phyloP scores from a whole-genome alignment of 306 rosid species.

The Sechiopsis laciniata region DNA sequence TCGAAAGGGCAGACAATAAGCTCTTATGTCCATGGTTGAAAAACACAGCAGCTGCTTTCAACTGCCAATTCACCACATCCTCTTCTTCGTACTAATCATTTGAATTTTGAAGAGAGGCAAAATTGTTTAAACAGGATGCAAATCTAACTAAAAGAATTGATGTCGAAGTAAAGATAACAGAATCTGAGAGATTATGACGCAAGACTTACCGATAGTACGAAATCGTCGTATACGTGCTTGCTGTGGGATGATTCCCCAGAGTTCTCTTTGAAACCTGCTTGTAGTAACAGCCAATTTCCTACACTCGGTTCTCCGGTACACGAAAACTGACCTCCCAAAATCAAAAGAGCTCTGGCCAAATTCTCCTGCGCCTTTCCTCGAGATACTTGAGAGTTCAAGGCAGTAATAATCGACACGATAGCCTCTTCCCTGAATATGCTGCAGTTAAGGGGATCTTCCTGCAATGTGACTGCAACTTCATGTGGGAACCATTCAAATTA shows the following conservation, averaged over 20 bases:
- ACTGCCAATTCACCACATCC: slow-evolving; percentile 55
- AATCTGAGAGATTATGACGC: too few species aligned
- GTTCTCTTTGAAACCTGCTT: slow-evolving; percentile 54
- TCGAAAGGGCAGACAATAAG: slow-evolving; percentile 55
- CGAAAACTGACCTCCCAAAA: slow-evolving; percentile 63
- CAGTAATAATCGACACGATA: slow-evolving; percentile 44
- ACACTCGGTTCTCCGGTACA: slow-evolving; percentile 45
- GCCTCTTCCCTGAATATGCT: slow-evolving; percentile 83
- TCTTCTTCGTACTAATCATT: slow-evolving; percentile 43
- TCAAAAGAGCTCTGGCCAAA: slow-evolving; percentile 58
- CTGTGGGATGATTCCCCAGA: slow-evolving; percentile 33
- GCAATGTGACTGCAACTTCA: slow-evolving; percentile 70
- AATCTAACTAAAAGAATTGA: neutral
- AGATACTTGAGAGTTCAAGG: slow-evolving; percentile 43
- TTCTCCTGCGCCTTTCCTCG: slow-evolving; percentile 43
- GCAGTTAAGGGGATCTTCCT: slow-evolving; percentile 57
- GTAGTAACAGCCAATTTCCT: slow-evolving; percentile 53
- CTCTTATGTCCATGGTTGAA: slow-evolving; percentile 48
- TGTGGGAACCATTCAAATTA: slow-evolving; percentile 40
- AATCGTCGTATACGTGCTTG: slow-evolving; percentile 31
- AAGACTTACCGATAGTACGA: slow-evolving; percentile 35
- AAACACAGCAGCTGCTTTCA: slow-evolving; percentile 47
- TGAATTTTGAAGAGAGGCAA: neutral
- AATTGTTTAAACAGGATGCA: neutral
- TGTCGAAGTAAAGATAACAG: neutral